Base-by-base conservation (phyloP, 192 early-diverging fungal species). In the Mortierella hygrophila region DNA sequence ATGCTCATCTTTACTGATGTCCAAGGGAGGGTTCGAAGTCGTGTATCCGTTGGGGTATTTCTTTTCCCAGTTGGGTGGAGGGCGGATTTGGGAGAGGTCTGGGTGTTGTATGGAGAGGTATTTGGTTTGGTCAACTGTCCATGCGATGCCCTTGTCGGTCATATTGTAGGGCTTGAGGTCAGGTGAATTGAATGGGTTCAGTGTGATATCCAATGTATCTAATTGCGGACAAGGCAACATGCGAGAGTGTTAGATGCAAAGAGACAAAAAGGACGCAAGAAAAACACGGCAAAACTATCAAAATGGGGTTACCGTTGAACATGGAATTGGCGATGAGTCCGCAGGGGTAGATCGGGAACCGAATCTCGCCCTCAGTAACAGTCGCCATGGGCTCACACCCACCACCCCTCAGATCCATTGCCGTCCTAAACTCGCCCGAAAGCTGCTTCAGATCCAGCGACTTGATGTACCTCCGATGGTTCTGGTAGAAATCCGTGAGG, bases 401-500 rank as follows among this genome's bases (percentile, higher is more conserved):
- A 52, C 86, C 85, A 26, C 88, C 88, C 3, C 92, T 81, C 72
- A 93, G 55, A 1, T 89, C 89, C 8, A 76, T 69, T 0, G 79
- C 85, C 13, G 85, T 47, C 35, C 94, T 82, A 11, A 76, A 75
- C 54, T 91, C 91, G 40, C 97, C 97, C 42, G 91, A 88, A 16
- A 99, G 92, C 83, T 99, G 98, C 72, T 94, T 92, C 37, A 92
- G 87, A 86, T 96, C 94, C 85, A 96, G 93, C 84, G 94, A 95
- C 86, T 98, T 97, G 35, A 99, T 96, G 80, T 99, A 99, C 74
- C 95, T 93, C 49, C 99, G 93, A 81, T 99, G 97, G 91, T 99
- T 99, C 89, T 99, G 99, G 88, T 98, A 99, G 88, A 99, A 99
- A 87, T 98, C 97, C 40, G 98, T 98, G 69, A 99, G 93, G 55